Evolutionary conservation across 768 basidiomycete species (phyloP), one percentile per base, ranked within the genome.

Genomic region (Lactarius trivialis): DNA sequence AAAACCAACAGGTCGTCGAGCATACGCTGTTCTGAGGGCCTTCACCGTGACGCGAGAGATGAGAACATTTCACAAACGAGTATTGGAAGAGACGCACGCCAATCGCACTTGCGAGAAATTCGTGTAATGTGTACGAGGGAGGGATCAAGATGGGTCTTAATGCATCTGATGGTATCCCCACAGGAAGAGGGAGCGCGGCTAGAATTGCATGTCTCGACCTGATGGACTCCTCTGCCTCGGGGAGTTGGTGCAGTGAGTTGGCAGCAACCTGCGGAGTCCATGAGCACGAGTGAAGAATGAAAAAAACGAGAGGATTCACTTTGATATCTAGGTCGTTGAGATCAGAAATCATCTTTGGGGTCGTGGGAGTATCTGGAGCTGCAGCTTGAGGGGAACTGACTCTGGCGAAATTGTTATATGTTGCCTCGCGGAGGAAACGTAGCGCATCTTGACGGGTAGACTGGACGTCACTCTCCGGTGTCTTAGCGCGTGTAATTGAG

Each of bases 71-170:
- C 49, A 65, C 36, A 30, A 2, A 37, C 4, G 56, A 14, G 14
- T 14, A 28, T 34, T 28, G 52, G 63, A 26, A 54, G 19, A 15
- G 57, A 75, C 81, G 66, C 75, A 89, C 88, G 32, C 81, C 81
- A 12, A 82, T 77, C 14, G 79, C 76, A 60, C 79, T 82, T 19
- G 76, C 77, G 4, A 90, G 74, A 65, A 90, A 89, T 61, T 91
- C 89, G 50, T 88, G 83, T 14, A 91, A 70, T 17, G 83, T 85
- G 64, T 83, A 78, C 8, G 85, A 77, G 8, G 82, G 63, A 7
- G 87, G 88, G 32, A 91, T 81, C 54, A 83, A 65, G 59, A 91
- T 85, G 0, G 89, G 89, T 55, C 80, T 84, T 51, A 91, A 76
- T 1, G 81, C 81, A 56, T 86, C 85, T 39, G 84, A 81, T 0